Evolutionary conservation across 2,329 filamentous ascomycete species (phyloP), one percentile per base, ranked within the genome.

Genomic region (Cladosporium sp.): DNA sequence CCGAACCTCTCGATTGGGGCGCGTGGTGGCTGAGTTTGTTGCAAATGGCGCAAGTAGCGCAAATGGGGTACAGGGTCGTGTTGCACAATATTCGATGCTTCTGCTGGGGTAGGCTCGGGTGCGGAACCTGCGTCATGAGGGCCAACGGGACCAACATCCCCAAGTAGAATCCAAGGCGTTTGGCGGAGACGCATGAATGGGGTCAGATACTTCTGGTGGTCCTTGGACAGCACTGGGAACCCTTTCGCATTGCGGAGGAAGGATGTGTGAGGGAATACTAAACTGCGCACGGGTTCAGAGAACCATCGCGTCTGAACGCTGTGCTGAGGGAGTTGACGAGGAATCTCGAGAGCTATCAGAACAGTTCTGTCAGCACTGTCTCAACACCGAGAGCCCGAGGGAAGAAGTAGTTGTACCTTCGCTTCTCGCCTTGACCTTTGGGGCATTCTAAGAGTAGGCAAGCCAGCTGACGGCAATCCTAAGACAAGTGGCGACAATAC

Each of bases 31-130:
- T 97, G 92, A 52, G 87, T 86, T 41, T 82, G 78, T 67, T 97
- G 90, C 1, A 98, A 73, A 69, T 93, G 85, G 56, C 85, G 80
- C 52, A 98, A 74, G 63, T 98, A 98, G 3, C 82, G 83, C 22
- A 95, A 74, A 64, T 95, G 81, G 2, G 81, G 78, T 3, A 78
- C 78, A 1, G 76, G 74, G 35, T 68, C 64, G 42, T 59, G 77
- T 69, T 56, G 73, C 58, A 77, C 74, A 16, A 36, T 16, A 56
- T 71, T 50, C 18, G 53, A 43, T 6, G 86, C 82, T 63, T 93
- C 86, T 3, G 82, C 77, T 7, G 90, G 78, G 4, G 83, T 84
- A 0, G 90, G 90, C 13, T 70, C 66, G 9, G 32, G 43, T 20
- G 41, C 25, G 3, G 36, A 8, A n/a, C 32, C 29, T 13, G 43